A percentile compares a stretch with the other conserved stretches of the same genome.
phyloP scores from a whole-genome alignment of 75 land plant genomes.

The Picea glauca region DNA sequence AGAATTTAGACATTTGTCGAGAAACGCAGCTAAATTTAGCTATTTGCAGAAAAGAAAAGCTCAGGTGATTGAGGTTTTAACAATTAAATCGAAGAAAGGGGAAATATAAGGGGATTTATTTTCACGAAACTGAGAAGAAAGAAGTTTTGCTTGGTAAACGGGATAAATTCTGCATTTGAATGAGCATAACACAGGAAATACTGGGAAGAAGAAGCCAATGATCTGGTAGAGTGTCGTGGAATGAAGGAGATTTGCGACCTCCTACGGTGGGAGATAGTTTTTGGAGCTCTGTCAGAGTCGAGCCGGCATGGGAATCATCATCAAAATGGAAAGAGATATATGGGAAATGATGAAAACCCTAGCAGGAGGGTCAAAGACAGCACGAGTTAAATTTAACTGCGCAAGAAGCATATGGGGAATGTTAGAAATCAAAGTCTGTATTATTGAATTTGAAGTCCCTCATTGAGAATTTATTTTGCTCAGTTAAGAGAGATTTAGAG shows the following conservation, averaged over 20 bases:
- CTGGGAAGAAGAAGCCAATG: no score
- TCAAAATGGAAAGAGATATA: no score
- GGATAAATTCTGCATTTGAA: neutral
- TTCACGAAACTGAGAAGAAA: neutral
- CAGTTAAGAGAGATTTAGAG: conserved; percentile 1
- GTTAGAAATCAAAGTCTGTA: no score
- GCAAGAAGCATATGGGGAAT: no score
- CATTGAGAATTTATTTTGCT: conserved; percentile 3
- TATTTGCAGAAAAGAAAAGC: neutral
- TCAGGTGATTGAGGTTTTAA: neutral
- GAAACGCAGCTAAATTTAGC: neutral
- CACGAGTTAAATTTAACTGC: no score
- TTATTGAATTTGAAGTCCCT: no score
- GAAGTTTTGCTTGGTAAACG: neutral
- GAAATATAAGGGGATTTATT: neutral
- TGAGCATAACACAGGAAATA: neutral
- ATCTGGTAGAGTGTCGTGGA: neutral
- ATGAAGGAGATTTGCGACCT: conserved; percentile 2
- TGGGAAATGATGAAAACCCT: no score
- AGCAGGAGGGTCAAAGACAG: no score
- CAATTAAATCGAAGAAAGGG: neutral
- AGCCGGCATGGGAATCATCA: no score
- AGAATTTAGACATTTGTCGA: neutral
- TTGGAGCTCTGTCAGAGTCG: neutral
- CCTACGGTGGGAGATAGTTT: neutral